A percentile compares a stretch with the other conserved stretches of the same genome.
Conservation (phyloP, 2,329 filamentous ascomycete genomes). For the Magnaporthiopsis rhizophila region DNA sequence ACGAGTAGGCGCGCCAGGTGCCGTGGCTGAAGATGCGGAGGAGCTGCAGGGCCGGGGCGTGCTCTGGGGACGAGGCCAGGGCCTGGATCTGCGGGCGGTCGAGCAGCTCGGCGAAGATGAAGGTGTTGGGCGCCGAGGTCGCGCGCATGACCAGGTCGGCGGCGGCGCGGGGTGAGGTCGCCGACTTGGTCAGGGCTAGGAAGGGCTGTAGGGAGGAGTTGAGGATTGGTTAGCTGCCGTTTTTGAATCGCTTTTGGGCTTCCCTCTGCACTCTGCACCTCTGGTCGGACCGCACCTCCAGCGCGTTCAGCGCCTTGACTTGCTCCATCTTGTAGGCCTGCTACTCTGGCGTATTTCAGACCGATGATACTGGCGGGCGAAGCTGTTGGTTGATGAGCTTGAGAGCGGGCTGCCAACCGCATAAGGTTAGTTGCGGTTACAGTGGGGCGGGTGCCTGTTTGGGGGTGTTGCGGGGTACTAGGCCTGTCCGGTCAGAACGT, state of each 20-base stretch:
- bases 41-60: slow-evolving; percentile 55
- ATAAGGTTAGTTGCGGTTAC: slow-evolving; percentile 9
- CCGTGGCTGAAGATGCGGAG: slow-evolving; percentile 90
- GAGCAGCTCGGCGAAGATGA: slow-evolving; percentile 90
- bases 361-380: background rate
- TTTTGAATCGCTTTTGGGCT: background rate
- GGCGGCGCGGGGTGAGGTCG: slow-evolving; percentile 73
- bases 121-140: slow-evolving; percentile 83
- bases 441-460: background rate
- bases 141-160: slow-evolving; percentile 81
- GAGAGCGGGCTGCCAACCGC: slow-evolving; percentile 7
- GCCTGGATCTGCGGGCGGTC: slow-evolving; percentile 70
- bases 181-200: slow-evolving; percentile 78
- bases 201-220: slow-evolving; percentile 60
- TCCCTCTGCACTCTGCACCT: too few relatives aligned
- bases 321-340: slow-evolving; percentile 56
- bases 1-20: slow-evolving; percentile 68
- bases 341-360: background rate
- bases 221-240: slow-evolving; percentile 19
- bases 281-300: slow-evolving; percentile 38
- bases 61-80: slow-evolving; percentile 52
- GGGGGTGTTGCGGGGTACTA: background rate
- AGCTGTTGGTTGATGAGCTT: background rate
- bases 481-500: too few relatives aligned
- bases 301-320: slow-evolving; percentile 55